These are phyloP conservation scores for Agrostemma githago DNA, from an alignment of 148 eudicot genomes.

Conservation along the genomic window DNA sequence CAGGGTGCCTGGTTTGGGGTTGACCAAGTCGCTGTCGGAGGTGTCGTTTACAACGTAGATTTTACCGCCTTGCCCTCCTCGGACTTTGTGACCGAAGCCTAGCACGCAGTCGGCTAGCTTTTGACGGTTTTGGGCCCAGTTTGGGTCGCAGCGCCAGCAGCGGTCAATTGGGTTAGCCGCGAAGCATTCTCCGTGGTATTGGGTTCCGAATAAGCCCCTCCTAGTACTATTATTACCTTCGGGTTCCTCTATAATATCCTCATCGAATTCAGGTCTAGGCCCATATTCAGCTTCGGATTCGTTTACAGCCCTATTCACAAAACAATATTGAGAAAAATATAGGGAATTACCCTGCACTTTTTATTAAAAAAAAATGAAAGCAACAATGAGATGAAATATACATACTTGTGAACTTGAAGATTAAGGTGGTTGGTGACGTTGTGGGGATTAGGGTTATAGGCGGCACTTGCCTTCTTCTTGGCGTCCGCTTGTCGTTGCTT, in stretches of 20 bases:
- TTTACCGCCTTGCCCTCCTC: conserved; percentile 35
- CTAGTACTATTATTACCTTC: conserved; percentile 17
- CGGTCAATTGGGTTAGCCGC: conserved; percentile 52
- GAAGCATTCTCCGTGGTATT: conserved; percentile 27
- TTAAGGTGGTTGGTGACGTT: conserved; percentile 28
- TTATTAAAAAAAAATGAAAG: no score
- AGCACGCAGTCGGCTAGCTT: conserved; percentile 40
- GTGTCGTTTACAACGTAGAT: conserved; percentile 33
- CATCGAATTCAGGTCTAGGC: no score
- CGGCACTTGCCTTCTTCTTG: conserved; percentile 18
- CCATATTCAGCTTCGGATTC: conserved; percentile 1
- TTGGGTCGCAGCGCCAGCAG: conserved; percentile 43
- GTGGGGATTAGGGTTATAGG: conserved; percentile 37
- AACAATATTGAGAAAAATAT: not conserved
- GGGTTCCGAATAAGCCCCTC: conserved; percentile 21
- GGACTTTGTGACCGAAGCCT: conserved; percentile 42
- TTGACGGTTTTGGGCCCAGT: conserved; percentile 37
- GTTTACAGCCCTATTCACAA: not conserved
- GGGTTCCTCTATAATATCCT: no score
- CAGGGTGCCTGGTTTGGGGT: conserved; percentile 47
- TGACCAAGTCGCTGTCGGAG: conserved; percentile 34
- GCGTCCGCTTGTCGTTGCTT: conserved; percentile 33
- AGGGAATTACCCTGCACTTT: no score
- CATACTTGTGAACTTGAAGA: conserved; percentile 30
- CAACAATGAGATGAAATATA: not conserved